phyloP scores from a whole-genome alignment of 805 yeast genomes.

The Starmera pachycereana region DNA sequence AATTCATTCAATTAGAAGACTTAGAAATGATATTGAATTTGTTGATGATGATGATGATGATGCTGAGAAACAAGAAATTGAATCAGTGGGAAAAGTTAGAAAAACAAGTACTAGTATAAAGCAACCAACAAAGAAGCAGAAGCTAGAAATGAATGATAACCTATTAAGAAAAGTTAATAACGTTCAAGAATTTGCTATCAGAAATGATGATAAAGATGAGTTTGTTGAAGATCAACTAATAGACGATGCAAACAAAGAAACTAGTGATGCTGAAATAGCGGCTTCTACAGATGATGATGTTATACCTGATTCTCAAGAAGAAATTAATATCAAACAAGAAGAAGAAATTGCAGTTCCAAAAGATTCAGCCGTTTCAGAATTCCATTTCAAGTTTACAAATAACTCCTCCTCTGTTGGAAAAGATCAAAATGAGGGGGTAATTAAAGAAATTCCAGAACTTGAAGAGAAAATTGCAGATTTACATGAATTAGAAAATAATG shows the following conservation, averaged over 20 bases:
- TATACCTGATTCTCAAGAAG: conserved; percentile 2
- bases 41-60: conserved; percentile 1
- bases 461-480: not conserved
- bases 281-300: conserved; percentile 6
- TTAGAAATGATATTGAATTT: conserved; percentile 1
- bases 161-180: not conserved
- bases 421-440: not conserved
- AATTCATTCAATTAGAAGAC: conserved; percentile 5
- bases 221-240: not conserved
- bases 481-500: conserved; percentile 3
- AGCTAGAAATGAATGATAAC: not conserved
- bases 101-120: not conserved
- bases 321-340: conserved; percentile 1
- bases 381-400: conserved; percentile 1
- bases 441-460: too few species aligned
- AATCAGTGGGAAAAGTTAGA: not conserved
- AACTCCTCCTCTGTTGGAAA: not conserved
- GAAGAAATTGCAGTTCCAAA: not conserved
- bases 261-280: conserved; percentile 3
- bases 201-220: not conserved
- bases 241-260: conserved; percentile 3
- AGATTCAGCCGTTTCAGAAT: conserved; percentile 1
- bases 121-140: not conserved
- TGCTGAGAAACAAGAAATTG: not conserved
- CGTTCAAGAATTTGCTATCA: not conserved